Conservation (phyloP, 768 basidiomycete species). For the Macrolepiota albuminosa region DNA sequence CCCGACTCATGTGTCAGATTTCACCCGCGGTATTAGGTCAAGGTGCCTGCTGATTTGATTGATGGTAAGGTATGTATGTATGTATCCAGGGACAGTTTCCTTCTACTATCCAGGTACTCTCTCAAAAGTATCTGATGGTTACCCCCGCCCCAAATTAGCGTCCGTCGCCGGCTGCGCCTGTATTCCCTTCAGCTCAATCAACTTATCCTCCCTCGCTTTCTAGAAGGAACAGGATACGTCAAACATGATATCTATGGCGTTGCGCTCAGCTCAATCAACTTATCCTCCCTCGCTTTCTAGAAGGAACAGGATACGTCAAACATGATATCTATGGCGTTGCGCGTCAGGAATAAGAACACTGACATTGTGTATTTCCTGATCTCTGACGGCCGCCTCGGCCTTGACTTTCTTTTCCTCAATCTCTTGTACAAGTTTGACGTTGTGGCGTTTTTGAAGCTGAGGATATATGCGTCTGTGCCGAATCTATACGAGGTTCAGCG, state of each 20-base stretch:
- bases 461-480: too few relatives aligned
- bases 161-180: not conserved
- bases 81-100: not conserved
- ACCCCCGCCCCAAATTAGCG: too few relatives aligned
- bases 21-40: too few relatives aligned
- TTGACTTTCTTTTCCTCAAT: not conserved
- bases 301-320: not conserved
- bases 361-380: not conserved
- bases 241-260: too few relatives aligned
- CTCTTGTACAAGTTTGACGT: slow-evolving; percentile 1
- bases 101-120: not conserved
- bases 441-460: slow-evolving; percentile 9
- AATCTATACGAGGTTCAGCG: not conserved
- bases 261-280: not conserved
- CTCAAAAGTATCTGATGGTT: not conserved
- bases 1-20: not conserved
- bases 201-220: not conserved
- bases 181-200: not conserved
- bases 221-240: not conserved
- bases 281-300: not conserved
- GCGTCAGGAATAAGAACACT: not conserved
- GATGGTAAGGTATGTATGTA: not conserved
- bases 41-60: not conserved
- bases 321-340: not conserved
- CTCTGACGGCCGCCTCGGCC: not conserved